Base-by-base conservation (phyloP, 257 asterid genomes). In the Lycium barbarum region DNA sequence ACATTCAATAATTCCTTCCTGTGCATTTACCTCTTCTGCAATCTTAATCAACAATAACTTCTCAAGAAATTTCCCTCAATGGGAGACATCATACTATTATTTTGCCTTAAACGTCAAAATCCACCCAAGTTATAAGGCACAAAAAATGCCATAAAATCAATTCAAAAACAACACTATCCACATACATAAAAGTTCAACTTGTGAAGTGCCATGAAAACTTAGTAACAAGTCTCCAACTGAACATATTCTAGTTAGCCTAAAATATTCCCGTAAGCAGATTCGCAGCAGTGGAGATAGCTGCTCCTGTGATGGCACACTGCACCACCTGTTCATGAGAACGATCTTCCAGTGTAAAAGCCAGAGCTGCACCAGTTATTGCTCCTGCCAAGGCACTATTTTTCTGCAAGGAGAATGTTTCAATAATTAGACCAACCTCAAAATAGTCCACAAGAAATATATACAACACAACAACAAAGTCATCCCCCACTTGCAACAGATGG, bases 361-460 rank as follows among this genome's bases (percentile, higher is more conserved):
- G 13, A 0, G 98, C 98, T 7, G 98, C 99, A 61, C 99, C 98
- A 0, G 99, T 96, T 3, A 92, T 73, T 14, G 99, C 99, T 18
- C 99, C 99, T 1, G 99, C 99, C 84, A 96, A 26, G 0, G 96
- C 98, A 36, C 98, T 96, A 36, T 92, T 94, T 87, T 93, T 96
- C 98, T 96, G 97, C 84, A 20, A 81, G 2, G 0, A 66, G 36
- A 65, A 55, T 40, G n/a, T 62, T 17, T 9, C 12, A 51, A 54
- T 7, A 65, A 45, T 47, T 35, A n/a, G 11, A 58, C 4, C 4
- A 8, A 79, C 13, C 18, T 26, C 55, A 12, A 40, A 35, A 57
- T n/a, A n/a, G 14, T 13, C 18, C 22, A 71, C 47, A 6, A 61
- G 26, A 68, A 54, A 74, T 3, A 72, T 72, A 45, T 18, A n/a